Percentiles rank a stretch among this genome's conserved stretches.
Evolutionary conservation across 495 filamentous ascomycete species (phyloP).

Genomic region (Darksidea phi): DNA sequence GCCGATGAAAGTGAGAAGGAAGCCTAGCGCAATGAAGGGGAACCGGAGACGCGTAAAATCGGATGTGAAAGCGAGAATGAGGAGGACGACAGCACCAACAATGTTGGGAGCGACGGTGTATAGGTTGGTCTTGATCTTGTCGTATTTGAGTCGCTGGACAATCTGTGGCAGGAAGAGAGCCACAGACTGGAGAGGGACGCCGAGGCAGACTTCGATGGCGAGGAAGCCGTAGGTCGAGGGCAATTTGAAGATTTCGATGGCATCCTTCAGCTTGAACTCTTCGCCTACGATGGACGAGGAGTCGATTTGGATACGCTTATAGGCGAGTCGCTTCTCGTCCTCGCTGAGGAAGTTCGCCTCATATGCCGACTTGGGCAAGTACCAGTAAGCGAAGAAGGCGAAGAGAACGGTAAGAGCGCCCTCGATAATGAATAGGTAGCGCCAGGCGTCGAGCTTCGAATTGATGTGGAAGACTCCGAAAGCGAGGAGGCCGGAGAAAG

Average conservation of each 20-base stretch:
- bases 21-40: conserved; percentile 71
- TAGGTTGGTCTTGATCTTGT: conserved; percentile 68
- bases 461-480: conserved; percentile 76
- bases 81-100: conserved; percentile 63
- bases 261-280: conserved; percentile 63
- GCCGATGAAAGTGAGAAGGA: conserved; percentile 69
- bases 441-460: conserved; percentile 58
- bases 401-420: conserved; percentile 64
- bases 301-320: conserved; percentile 72
- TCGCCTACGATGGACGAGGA: conserved; percentile 71
- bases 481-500: conserved; percentile 70
- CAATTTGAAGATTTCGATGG: conserved; percentile 62
- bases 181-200: conserved; percentile 71
- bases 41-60: conserved; percentile 67
- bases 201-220: conserved; percentile 69
- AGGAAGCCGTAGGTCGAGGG: conserved; percentile 64
- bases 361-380: conserved; percentile 64
- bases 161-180: conserved; percentile 74
- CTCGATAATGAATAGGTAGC: conserved; percentile 77
- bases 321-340: conserved; percentile 68
- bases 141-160: conserved; percentile 60
- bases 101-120: conserved; percentile 73
- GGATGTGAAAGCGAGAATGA: conserved; percentile 66
- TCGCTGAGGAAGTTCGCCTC: conserved; percentile 62
- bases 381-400: conserved; percentile 66